Conservation (phyloP, 2,329 filamentous ascomycete genomes). For the Alternaria ventricosa region DNA sequence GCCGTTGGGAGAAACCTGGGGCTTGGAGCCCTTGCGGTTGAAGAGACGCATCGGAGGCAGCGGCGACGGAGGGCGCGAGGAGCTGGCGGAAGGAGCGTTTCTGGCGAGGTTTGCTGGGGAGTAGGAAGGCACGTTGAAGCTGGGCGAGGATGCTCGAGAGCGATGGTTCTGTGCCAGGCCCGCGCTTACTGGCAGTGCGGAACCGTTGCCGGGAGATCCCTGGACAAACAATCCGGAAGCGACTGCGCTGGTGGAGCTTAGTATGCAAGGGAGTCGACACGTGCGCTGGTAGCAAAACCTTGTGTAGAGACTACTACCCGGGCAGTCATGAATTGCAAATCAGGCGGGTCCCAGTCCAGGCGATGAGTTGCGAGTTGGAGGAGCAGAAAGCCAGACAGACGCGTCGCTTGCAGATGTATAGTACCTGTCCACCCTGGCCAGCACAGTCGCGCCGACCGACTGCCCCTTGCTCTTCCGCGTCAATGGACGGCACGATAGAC, state of each 20-base stretch:
- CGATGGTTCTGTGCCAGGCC: constrained; percentile 17
- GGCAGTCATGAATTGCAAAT: neutral
- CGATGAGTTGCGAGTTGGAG: neutral
- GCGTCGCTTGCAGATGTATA: constrained; percentile 6
- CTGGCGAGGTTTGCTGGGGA: constrained; percentile 7
- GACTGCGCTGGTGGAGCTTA: constrained; percentile 7
- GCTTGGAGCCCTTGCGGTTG: constrained; percentile 57
- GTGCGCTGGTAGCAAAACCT: neutral
- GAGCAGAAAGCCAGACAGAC: neutral
- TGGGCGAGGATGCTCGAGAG: constrained; percentile 17
- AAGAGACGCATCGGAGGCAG: constrained; percentile 58
- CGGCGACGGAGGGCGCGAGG: constrained; percentile 14
- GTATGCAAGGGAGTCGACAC: constrained; percentile 19
- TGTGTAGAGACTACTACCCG: neutral
- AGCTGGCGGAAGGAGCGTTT: constrained; percentile 11
- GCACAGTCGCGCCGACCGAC: constrained; percentile 4
- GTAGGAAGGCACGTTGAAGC: constrained; percentile 6
- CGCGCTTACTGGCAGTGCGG: constrained; percentile 29
- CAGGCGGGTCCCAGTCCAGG: neutral
- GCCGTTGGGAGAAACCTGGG: constrained; percentile 40
- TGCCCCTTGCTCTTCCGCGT: constrained; percentile 7
- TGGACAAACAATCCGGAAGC: constrained; percentile 24
- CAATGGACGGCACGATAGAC: constrained; percentile 4
- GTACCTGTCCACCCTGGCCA: neutral
- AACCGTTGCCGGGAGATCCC: constrained; percentile 27